phyloP scores from a whole-genome alignment of 2,329 filamentous ascomycete species.

The Remersonia thermophila region DNA sequence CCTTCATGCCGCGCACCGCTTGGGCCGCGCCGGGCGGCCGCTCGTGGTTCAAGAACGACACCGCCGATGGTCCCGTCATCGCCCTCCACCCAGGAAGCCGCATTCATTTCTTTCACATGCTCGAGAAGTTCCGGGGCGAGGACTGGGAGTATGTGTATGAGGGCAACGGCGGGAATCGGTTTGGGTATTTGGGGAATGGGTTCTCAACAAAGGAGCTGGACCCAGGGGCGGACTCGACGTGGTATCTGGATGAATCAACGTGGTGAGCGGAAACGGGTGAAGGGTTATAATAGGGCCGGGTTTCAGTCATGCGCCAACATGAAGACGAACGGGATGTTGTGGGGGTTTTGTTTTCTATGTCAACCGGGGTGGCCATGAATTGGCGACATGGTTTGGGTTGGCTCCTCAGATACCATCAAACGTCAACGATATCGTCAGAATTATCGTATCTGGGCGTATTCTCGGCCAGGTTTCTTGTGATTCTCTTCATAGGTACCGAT shows the following conservation, averaged over 20 bases:
- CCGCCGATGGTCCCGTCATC: constrained; percentile 31
- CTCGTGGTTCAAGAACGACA: constrained; percentile 40
- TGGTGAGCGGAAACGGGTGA: too few relatives aligned
- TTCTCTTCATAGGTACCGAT: too few relatives aligned
- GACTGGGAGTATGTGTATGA: constrained; percentile 40
- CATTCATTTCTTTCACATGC: constrained; percentile 41
- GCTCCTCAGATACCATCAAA: too few relatives aligned
- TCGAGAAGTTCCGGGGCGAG: constrained; percentile 37
- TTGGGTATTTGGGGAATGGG: constrained; percentile 41
- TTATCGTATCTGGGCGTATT: too few relatives aligned
- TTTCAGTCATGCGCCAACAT: too few relatives aligned
- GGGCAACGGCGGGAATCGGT: constrained; percentile 28
- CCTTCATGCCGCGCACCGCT: constrained; percentile 41
- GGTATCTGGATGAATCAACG: constrained; percentile 27
- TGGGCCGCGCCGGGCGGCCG: constrained; percentile 33
- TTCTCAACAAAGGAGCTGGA: constrained; percentile 36
- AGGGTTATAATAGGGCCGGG: too few relatives aligned
- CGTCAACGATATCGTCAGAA: too few relatives aligned
- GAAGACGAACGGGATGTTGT: too few relatives aligned
- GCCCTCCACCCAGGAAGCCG: constrained; percentile 39
- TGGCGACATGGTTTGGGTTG: too few relatives aligned
- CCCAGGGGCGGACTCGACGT: constrained; percentile 25
- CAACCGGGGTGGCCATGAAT: too few relatives aligned
- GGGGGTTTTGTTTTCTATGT: neutral
- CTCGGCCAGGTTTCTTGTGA: too few relatives aligned